phyloP scores from a whole-genome alignment of 2,329 filamentous ascomycete species.

The Nectriaceae sp. region DNA sequence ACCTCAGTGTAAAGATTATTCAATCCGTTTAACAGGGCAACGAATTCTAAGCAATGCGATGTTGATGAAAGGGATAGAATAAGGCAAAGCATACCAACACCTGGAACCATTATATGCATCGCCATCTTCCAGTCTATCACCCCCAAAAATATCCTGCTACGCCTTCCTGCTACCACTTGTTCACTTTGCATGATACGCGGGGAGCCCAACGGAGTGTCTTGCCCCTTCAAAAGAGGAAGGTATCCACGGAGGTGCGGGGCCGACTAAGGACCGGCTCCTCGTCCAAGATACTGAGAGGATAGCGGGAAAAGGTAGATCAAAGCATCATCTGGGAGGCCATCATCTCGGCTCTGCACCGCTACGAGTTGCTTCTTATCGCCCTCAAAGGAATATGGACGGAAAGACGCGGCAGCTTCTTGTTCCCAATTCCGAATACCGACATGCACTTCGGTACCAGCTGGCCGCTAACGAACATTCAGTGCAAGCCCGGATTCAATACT shows the following conservation, averaged over 20 bases:
- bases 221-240: constrained; percentile 19
- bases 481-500: too few species aligned
- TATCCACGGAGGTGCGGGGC: constrained; percentile 18
- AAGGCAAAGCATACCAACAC: neutral
- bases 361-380: too few species aligned
- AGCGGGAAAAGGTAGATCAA: too few species aligned
- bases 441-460: too few species aligned
- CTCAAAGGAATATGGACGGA: too few species aligned
- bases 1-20: neutral
- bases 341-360: too few species aligned
- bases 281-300: too few species aligned
- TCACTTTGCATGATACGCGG: neutral
- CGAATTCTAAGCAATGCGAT: neutral
- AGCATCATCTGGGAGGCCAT: too few species aligned
- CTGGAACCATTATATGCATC: constrained; percentile 9
- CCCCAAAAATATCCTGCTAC: neutral
- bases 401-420: too few species aligned
- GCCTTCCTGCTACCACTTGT: neutral
- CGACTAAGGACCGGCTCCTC: neutral
- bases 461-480: too few species aligned
- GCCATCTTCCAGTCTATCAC: neutral
- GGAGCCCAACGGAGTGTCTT: neutral
- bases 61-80: neutral
- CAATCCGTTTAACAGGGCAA: neutral
- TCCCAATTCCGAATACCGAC: too few species aligned